Evolutionary conservation across 805 yeast genomes (phyloP).

Genomic region (Komagataella pseudopastoris): DNA sequence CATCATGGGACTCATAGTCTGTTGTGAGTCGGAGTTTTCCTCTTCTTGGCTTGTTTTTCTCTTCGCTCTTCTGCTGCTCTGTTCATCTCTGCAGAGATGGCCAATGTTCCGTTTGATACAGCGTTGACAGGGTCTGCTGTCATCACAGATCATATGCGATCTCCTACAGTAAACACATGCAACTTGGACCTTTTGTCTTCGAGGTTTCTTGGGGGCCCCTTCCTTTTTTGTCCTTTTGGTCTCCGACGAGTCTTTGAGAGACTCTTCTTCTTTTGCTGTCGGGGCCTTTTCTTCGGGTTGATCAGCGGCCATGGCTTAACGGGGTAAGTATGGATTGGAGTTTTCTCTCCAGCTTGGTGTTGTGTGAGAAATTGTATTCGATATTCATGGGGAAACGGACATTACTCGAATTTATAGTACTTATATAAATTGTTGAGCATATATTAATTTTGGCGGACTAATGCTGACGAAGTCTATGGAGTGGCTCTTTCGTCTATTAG

Average conservation of each 20-base stretch:
- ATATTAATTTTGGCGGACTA: background rate
- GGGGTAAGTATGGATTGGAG: background rate
- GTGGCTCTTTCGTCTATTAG: background rate
- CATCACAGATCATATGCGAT: slow-evolving; percentile 91
- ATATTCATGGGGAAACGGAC: background rate
- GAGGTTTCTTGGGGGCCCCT: slow-evolving; percentile 13
- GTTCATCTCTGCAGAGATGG: slow-evolving; percentile 74
- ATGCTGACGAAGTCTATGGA: background rate
- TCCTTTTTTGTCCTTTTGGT: background rate
- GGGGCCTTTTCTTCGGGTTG: background rate
- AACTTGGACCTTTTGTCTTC: slow-evolving; percentile 36
- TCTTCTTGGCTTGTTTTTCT: background rate
- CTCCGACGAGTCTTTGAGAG: background rate
- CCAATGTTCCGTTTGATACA: slow-evolving; percentile 83
- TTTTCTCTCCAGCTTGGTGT: slow-evolving; percentile 1
- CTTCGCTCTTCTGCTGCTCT: slow-evolving; percentile 19
- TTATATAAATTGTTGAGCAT: no score
- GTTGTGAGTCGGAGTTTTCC: background rate
- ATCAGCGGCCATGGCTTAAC: background rate
- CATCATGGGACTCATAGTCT: background rate
- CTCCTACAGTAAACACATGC: slow-evolving; percentile 90
- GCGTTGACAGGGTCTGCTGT: slow-evolving; percentile 59
- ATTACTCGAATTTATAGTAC: background rate
- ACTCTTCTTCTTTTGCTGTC: background rate
- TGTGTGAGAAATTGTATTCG: background rate